Conservation (phyloP, 2,329 filamentous ascomycete species). For the Claviceps capensis region DNA sequence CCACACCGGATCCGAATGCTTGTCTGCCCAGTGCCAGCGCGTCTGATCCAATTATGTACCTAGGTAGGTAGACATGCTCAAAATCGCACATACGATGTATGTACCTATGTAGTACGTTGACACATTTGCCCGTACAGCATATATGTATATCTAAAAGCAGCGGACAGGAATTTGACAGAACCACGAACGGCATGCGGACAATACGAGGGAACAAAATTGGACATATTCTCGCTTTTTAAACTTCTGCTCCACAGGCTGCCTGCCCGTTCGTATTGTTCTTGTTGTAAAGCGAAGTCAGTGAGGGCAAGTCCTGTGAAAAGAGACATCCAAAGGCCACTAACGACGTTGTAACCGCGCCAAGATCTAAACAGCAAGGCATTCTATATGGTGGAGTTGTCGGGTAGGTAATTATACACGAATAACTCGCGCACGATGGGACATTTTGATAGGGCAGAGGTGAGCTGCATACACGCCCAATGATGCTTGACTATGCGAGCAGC, state of each 20-base stretch:
- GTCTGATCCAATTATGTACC: background rate
- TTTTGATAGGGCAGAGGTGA: background rate
- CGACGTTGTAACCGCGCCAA: background rate
- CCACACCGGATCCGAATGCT: background rate
- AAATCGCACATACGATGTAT: background rate
- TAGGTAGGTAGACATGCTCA: background rate
- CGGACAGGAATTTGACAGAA: background rate
- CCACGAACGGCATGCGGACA: background rate
- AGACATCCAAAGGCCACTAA: background rate
- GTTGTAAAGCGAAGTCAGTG: background rate
- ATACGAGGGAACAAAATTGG: background rate
- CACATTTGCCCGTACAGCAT: background rate
- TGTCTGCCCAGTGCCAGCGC: background rate
- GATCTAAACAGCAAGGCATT: background rate
- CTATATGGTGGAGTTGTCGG: background rate
- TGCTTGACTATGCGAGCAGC: background rate
- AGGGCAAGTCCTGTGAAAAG: background rate
- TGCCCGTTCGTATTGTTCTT: background rate
- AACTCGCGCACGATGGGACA: no score
- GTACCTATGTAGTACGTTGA: no score
- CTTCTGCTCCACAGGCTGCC: background rate
- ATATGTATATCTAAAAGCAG: background rate
- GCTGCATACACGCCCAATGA: background rate
- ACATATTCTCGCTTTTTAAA: background rate
- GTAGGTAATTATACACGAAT: background rate